Percentiles rank a stretch among this genome's conserved stretches.
phyloP scores from a whole-genome alignment of 305 asterid genomes.

The Fraxinus greggii region DNA sequence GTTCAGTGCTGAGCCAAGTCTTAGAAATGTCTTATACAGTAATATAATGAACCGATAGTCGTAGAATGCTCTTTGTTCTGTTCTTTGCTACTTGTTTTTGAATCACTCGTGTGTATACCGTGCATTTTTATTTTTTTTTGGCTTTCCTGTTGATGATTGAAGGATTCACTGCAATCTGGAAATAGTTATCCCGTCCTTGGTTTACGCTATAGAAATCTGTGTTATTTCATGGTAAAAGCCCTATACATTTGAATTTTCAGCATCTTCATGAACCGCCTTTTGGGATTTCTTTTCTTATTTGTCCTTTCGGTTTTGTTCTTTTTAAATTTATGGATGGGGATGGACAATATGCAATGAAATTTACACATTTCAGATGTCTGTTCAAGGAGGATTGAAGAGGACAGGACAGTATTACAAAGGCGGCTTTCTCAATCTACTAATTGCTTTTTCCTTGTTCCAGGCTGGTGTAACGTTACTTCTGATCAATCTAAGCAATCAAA shows the following conservation, averaged over 20 bases:
- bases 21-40: neutral
- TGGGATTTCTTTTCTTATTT: neutral
- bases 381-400: neutral
- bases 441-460: constrained; percentile 36
- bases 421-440: neutral
- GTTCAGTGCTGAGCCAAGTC: neutral
- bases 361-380: neutral
- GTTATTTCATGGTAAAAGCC: neutral
- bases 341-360: neutral
- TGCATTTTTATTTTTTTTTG: neutral
- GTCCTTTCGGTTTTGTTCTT: neutral
- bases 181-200: neutral
- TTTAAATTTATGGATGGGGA: neutral
- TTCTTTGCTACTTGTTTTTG: neutral
- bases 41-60: neutral
- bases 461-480: constrained; percentile 68
- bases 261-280: neutral
- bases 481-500: constrained; percentile 72
- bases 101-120: neutral
- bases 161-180: neutral
- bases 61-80: neutral
- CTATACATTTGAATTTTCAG: neutral
- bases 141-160: neutral
- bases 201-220: neutral
- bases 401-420: neutral